Conservation (phyloP, 805 yeast species). For the Ogataea naganishii region DNA sequence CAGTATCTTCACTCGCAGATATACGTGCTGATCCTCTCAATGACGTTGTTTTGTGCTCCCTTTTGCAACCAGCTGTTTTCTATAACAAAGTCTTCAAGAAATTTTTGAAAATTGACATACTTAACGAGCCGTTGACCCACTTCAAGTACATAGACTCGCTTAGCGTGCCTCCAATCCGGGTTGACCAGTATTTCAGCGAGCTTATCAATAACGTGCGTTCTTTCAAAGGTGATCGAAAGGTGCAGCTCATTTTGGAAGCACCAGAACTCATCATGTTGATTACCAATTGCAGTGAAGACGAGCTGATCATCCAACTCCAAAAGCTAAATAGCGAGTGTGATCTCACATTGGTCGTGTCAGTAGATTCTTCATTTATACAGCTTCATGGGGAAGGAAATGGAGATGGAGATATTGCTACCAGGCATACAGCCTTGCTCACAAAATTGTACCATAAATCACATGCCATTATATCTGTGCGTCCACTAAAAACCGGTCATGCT, state of each 20-base stretch:
- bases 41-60: too few relatives aligned
- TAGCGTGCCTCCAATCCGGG: too few relatives aligned
- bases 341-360: conserved; percentile 13
- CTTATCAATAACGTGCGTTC: background rate
- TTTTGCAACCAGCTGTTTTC: conserved; percentile 13
- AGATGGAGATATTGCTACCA: conserved; percentile 16
- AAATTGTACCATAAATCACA: conserved; percentile 42
- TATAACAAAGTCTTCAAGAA: conserved; percentile 25
- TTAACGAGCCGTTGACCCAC: too few relatives aligned
- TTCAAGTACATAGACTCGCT: too few relatives aligned
- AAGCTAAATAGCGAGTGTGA: conserved; percentile 12
- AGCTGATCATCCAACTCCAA: conserved; percentile 12
- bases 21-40: too few relatives aligned
- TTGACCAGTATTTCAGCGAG: too few relatives aligned
- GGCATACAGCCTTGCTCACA: conserved; percentile 37
- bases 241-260: conserved; percentile 6
- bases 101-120: conserved; percentile 30
- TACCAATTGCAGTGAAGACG: conserved; percentile 4
- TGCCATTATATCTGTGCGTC: conserved; percentile 47
- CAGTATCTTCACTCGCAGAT: conserved; percentile 5
- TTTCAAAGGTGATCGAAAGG: too few relatives aligned
- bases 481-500: conserved; percentile 75
- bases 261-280: conserved; percentile 20
- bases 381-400: conserved; percentile 7
- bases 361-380: conserved; percentile 14